These are phyloP conservation scores for Cylindrodendrum hubeiense DNA, from an alignment of 2,329 filamentous ascomycete genomes.

Conservation along the genomic window DNA sequence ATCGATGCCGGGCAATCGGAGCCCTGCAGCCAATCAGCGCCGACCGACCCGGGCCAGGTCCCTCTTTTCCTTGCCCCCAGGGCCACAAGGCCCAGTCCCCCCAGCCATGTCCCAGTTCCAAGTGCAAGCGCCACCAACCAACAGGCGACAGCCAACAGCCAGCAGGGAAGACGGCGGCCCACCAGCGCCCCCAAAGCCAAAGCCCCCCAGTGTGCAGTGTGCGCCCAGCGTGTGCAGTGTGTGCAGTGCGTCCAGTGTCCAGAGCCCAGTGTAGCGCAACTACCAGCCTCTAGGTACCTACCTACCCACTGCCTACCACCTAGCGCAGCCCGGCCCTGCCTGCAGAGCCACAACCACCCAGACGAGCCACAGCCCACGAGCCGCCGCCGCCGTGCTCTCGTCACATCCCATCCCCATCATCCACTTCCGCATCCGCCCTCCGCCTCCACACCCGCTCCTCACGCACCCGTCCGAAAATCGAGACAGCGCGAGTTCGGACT, in stretches of 20 bases:
- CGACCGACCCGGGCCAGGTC: background rate
- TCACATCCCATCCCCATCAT: slow-evolving; percentile 13
- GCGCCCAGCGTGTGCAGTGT: no score
- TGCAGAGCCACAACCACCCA: background rate
- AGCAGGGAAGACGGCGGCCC: background rate
- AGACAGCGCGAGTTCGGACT: slow-evolving; percentile 12
- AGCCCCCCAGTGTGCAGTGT: background rate
- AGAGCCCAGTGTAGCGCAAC: no score
- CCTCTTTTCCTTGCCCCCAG: background rate
- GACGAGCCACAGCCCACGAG: slow-evolving; percentile 11
- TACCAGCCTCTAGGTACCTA: no score
- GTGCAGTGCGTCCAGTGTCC: no score
- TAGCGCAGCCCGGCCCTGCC: background rate
- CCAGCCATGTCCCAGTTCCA: slow-evolving; percentile 2
- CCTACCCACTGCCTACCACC: no score
- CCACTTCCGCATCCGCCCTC: slow-evolving; percentile 27
- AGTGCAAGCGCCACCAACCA: background rate
- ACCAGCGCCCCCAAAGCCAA: background rate
- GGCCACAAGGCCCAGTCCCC: background rate
- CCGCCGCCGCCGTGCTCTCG: slow-evolving; percentile 5
- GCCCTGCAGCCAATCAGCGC: background rate
- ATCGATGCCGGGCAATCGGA: background rate
- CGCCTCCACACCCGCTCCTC: slow-evolving; percentile 19
- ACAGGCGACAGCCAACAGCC: background rate
- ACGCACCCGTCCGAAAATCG: slow-evolving; percentile 15